phyloP scores from a whole-genome alignment of 176 grass and related monocot species.

The Musa acuminata region DNA sequence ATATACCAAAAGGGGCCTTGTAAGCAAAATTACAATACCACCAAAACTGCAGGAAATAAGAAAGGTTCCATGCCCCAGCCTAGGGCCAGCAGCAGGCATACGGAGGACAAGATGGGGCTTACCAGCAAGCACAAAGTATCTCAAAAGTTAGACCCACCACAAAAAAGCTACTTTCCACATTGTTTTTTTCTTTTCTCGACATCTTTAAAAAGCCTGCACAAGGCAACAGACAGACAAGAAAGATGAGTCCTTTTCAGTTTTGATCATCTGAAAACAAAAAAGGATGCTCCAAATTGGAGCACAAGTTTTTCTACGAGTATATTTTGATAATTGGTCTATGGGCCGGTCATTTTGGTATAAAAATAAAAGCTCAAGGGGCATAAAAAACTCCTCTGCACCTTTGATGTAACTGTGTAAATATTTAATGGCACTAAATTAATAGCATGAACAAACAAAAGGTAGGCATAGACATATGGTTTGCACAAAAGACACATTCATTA shows the following conservation, averaged over 20 bases:
- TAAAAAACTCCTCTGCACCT: not conserved
- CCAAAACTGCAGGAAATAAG: conserved; percentile 42
- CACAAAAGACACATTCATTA: not conserved
- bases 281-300: not conserved
- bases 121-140: conserved; percentile 29
- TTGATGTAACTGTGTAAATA: not conserved
- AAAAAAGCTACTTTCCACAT: conserved; percentile 14
- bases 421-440: not conserved
- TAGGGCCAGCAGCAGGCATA: conserved; percentile 31
- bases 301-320: not conserved
- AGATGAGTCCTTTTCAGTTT: not conserved
- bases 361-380: not conserved
- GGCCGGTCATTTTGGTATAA: not conserved
- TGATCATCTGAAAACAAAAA: not conserved
- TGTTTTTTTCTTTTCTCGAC: conserved; percentile 15
- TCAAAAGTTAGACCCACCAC: conserved; percentile 29
- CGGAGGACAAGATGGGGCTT: conserved; percentile 34
- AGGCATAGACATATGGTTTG: not conserved
- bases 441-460: no score
- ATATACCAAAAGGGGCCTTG: conserved; percentile 20
- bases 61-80: conserved; percentile 19
- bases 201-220: conserved; percentile 31
- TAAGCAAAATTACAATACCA: conserved; percentile 36
- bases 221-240: not conserved
- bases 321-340: no score